Base-by-base conservation (phyloP, 805 yeast genomes). In the Kodamaea sagamina region DNA sequence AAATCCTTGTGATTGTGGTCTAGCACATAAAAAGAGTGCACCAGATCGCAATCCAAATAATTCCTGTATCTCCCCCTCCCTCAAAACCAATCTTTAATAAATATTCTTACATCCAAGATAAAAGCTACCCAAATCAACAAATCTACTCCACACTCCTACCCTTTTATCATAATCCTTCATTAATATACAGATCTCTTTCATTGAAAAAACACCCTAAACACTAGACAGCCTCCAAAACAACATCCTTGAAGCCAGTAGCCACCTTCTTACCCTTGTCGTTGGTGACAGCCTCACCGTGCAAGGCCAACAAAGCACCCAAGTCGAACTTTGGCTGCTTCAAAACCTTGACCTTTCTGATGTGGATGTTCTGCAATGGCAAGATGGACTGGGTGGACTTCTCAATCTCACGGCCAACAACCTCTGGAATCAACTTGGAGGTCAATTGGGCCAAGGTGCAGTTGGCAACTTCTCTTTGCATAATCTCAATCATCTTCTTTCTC, bases 281-380 rank as follows among this genome's bases (percentile, higher is more conserved):
- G 58, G 89, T 70, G 60, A 84, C 77, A 63, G 79, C 82, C 81
- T 92, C 98, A 77, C 98, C 98, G 82, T 92, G 98, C 70, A 92
- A 86, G 68, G 97, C 84, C 74, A 92, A 79, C 71, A 92, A 84
- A 68, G 95, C 77, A 77, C 97, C 97, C 68, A 92, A 84, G 75
- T 92, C 98, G 82, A 90, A 89, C 81, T 90, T 92, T 74, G 98
- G 98, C 79, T 86, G 95, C 81, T 92, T 92, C 77, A 92, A 88
- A 73, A 92, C 83, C 84, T 92, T 92, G 67, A 92, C 97, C 82
- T 92, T 92, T 84, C 97, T 90, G 76, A 92, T 87, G 85, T 89
- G 95, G 68, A 90, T 95, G 81, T 92, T 89, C 81, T 92, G 98
- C 73, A 92, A 84, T 68, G 98, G 98, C 84, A 79, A 89, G 79